Conservation (phyloP, 1,139 yeast genomes). For the Eremothecium coryli region DNA sequence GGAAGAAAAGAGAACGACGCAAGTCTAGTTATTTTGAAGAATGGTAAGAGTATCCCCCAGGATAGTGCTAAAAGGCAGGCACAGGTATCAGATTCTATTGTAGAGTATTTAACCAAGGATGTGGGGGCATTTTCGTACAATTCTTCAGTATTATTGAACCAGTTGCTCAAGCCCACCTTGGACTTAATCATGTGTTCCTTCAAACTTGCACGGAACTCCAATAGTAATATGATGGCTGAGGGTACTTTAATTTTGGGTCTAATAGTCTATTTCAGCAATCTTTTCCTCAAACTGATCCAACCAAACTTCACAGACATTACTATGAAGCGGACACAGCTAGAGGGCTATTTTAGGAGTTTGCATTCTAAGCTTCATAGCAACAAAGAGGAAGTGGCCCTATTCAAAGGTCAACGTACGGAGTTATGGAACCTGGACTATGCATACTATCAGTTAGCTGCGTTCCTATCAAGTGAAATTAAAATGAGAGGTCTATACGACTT, state of each 20-base stretch:
- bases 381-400: conserved; percentile 79
- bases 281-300: conserved; percentile 61
- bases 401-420: conserved; percentile 75
- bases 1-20: not conserved
- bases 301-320: conserved; percentile 88
- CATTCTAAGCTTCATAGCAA: conserved; percentile 75
- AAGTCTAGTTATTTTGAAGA: too few species aligned
- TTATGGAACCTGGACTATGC: conserved; percentile 68
- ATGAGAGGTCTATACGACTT: conserved; percentile 66
- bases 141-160: conserved; percentile 73
- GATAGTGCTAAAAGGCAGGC: conserved; percentile 1
- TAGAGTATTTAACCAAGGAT: conserved; percentile 36
- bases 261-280: conserved; percentile 73
- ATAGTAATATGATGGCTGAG: conserved; percentile 74
- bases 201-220: conserved; percentile 47
- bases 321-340: conserved; percentile 67
- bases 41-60: too few species aligned
- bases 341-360: conserved; percentile 74
- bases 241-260: conserved; percentile 76
- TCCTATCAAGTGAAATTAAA: conserved; percentile 68
- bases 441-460: conserved; percentile 73
- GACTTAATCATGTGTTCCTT: conserved; percentile 77
- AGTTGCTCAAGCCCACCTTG: conserved; percentile 72
- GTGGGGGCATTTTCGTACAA: conserved; percentile 66
- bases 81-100: conserved; percentile 11